Evolutionary conservation across 2,329 filamentous ascomycete genomes (phyloP).

Genomic region (Neurospora sp.): DNA sequence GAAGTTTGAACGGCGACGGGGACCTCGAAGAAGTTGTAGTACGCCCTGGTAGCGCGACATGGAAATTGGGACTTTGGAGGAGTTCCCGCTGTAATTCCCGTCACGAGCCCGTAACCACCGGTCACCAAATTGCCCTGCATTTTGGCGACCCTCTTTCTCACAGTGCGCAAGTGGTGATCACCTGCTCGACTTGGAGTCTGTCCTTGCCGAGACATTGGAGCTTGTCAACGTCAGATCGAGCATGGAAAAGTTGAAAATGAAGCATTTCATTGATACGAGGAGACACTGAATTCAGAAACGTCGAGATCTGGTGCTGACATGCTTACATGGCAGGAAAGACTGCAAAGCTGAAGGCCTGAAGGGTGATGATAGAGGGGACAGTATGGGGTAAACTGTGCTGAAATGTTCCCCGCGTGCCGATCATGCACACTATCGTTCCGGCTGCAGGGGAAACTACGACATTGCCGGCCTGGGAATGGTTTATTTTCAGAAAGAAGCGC

Average conservation of each 20-base stretch:
- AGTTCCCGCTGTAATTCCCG: neutral
- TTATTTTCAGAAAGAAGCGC: neutral
- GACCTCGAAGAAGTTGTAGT: too few relatives aligned
- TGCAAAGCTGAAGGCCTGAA: neutral
- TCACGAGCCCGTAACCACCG: neutral
- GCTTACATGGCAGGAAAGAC: neutral
- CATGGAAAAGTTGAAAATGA: neutral
- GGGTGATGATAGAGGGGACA: neutral
- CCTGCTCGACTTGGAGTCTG: neutral
- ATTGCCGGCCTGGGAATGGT: neutral
- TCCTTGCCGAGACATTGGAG: neutral
- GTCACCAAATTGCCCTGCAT: neutral
- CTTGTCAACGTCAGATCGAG: neutral
- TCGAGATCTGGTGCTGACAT: neutral
- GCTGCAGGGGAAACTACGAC: neutral
- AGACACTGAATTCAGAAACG: neutral
- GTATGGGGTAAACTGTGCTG: neutral
- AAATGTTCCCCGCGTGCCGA: neutral
- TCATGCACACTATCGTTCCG: neutral
- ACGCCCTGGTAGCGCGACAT: neutral
- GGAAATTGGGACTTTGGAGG: neutral
- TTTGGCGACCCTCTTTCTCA: neutral
- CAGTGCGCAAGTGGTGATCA: neutral
- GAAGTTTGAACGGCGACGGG: neutral
- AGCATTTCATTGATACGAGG: neutral